Percentiles rank a stretch among this genome's conserved stretches.
These are phyloP conservation scores for Aspergillus ellipticus DNA, from an alignment of 495 filamentous ascomycete species.

Conservation along the genomic window DNA sequence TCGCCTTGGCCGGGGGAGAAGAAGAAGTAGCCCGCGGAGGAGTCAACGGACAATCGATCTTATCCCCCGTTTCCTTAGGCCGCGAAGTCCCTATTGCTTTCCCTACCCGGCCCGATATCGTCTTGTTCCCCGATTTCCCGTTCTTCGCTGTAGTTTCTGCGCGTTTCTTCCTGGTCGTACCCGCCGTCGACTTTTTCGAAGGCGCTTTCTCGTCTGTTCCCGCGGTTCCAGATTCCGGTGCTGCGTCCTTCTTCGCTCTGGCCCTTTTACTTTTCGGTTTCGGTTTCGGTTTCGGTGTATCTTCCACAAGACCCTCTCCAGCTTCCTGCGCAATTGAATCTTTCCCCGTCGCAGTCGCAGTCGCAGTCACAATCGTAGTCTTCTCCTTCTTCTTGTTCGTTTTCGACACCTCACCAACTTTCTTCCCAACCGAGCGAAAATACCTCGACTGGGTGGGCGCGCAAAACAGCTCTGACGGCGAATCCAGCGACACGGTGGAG, in stretches of 20 bases:
- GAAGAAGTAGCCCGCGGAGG: not conserved
- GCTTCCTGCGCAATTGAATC: constrained; percentile 9
- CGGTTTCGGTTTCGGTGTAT: constrained; percentile 18
- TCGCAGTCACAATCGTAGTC: constrained; percentile 5
- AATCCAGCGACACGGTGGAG: constrained; percentile 31
- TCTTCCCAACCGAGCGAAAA: constrained; percentile 15
- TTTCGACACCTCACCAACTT: not conserved
- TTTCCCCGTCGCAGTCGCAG: constrained; percentile 6
- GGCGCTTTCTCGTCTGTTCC: constrained; percentile 13
- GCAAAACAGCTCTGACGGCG: constrained; percentile 33
- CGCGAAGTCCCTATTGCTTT: constrained; percentile 25
- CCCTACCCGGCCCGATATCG: constrained; percentile 32
- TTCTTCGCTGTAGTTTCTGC: constrained; percentile 17
- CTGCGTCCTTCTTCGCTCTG: constrained; percentile 15
- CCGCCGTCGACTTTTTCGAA: constrained; percentile 15
- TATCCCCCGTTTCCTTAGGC: constrained; percentile 15
- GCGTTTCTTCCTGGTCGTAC: constrained; percentile 17
- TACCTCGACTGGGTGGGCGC: constrained; percentile 27
- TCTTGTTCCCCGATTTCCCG: constrained; percentile 29
- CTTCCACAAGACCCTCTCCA: constrained; percentile 4
- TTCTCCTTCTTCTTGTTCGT: constrained; percentile 11
- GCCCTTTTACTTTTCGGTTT: constrained; percentile 19
- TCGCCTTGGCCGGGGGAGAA: not conserved
- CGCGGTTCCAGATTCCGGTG: not conserved
- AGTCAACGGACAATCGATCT: not conserved